Base-by-base conservation (phyloP, 164 flowering plant genomes). In the Magnolia sinica region DNA sequence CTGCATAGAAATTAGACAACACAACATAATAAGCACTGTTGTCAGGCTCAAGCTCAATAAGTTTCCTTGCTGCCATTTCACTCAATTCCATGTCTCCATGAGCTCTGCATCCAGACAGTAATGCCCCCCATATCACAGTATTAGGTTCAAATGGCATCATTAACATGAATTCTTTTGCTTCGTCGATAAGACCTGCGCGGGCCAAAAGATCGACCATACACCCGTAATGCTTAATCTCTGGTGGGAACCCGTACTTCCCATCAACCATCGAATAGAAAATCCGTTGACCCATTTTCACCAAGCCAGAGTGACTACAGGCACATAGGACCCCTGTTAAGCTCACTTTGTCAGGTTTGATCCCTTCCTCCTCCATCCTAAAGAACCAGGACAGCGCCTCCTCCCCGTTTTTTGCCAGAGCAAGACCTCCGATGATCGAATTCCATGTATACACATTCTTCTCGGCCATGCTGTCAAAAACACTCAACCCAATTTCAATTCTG, bases 361-460 rank as follows among this genome's bases (percentile, higher is more conserved):
- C 89, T 71, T 84, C 87, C 61, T 76, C 75, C 71, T 77, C 75
- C 90, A 91, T 89, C 68, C 75, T 75, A 52, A 31, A 69, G 76
- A 89, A 88, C 82, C 84, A 84, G 63, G 64, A 3, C 58, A 89
- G 68, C 0, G 92, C 61, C 18, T 86, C 87, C 68, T 81, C 77
- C 6, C 88, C 91, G 51, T 75, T 79, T 55, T 83, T 82, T 5
- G 83, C 88, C 11, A 87, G 61, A 37, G 89, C 92, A 50, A 86
- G 81, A 18, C 96, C 93, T 37, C 76, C 83, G 22, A 90, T 90
- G 9, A 89, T 14, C 1, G 86, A 82, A 78, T 89, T 91, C 91
- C 89, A 90, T 0, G 92, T 82, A 76, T 68, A 82, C 9, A 79
- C 84, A 75, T 88, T 88, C 81, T 82, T 91, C 66, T 82, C 85